Percentiles rank a stretch among this genome's conserved stretches.
phyloP scores from a whole-genome alignment of 148 eudicot genomes.

The Cornus suecica region DNA sequence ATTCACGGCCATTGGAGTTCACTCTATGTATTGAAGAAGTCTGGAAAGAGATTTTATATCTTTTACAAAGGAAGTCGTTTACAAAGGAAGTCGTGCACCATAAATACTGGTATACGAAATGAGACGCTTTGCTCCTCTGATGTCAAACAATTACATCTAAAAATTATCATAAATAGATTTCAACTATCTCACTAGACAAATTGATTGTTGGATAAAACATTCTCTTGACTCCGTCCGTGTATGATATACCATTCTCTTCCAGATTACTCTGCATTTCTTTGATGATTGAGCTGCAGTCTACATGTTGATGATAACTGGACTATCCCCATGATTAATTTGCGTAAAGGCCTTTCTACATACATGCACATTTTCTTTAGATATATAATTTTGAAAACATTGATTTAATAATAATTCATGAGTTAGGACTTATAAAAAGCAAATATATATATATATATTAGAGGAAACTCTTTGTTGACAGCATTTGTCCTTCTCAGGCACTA shows the following conservation, averaged over 20 bases:
- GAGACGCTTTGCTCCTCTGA: neutral
- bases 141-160: neutral
- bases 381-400: neutral
- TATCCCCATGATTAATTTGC: neutral
- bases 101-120: neutral
- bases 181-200: neutral
- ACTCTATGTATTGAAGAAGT: neutral
- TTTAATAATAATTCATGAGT: neutral
- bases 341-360: neutral
- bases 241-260: neutral
- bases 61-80: neutral
- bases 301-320: slow-evolving; percentile 4
- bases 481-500: slow-evolving; percentile 53
- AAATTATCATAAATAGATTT: neutral
- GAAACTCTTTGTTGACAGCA: neutral
- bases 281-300: neutral
- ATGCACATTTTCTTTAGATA: neutral
- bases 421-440: no score
- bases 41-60: neutral
- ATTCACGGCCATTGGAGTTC: neutral
- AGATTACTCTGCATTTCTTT: neutral
- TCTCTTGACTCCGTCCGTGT: neutral
- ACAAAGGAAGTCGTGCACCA: neutral
- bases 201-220: neutral
- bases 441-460: no score